Evolutionary conservation across 768 basidiomycete species (phyloP), one percentile per base, ranked within the genome.

Genomic region (Naematelia aurantialba): DNA sequence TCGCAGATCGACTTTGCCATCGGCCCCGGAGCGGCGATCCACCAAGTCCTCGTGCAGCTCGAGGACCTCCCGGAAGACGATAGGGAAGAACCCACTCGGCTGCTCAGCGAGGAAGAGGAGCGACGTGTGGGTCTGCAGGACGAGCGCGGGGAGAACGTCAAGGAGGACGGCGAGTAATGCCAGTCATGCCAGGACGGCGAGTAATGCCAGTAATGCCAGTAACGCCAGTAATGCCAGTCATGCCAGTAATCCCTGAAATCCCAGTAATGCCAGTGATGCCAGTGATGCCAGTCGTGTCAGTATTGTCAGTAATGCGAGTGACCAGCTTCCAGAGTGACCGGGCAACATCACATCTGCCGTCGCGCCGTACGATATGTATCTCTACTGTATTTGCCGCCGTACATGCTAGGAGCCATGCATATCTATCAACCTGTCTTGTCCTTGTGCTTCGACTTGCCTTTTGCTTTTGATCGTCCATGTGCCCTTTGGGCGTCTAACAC

Each of bases 1-100:
- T 83, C 85, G 62, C 87, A 90, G 48, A 65, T 89, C 21, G 89
- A 91, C 75, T 91, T 91, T 68, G 81, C 89, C 4, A 73, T 89
- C 2, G 89, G 89, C 1, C 75, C 88, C 4, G 89, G 89, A 2
- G 81, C 81, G 52, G 78, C 81, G 22, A 81, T 91, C 22, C 70
- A 89, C 13, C 85, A 88, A 60, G 80, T 89, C 13, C 82, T 83
- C 56, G 80, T 89, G n/a, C 79, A 79, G 27, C 78, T 90, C 75
- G 82, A 83, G 62, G 84, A 83, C 79, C 72, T 73, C 0, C 58
- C 58, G 14, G 60, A 61, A 46, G 62, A 58, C 4, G 65, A 65
- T 8, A 53, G n/a, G 10, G 61, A 52, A 17, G 57, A 54, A 29
- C 61, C 61, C 10, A 68, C 68, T 2, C 55, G 49, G 29, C 53